These are phyloP conservation scores for Zygosaccharomyces sapae DNA, from an alignment of 1,139 yeast species.

Conservation along the genomic window DNA sequence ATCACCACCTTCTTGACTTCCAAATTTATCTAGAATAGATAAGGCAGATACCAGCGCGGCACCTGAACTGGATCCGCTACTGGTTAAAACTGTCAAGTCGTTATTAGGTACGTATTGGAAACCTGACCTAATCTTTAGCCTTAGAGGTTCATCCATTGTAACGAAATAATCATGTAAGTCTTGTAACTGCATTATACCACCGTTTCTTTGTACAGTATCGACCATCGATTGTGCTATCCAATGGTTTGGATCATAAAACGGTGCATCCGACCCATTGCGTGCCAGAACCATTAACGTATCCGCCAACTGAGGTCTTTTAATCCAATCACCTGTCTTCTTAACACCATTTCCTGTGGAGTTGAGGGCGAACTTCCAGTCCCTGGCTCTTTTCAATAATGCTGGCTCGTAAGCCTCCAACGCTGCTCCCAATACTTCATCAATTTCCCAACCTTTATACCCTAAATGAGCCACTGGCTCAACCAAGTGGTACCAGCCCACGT, in stretches of 20 bases:
- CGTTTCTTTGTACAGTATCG: conserved; percentile 42
- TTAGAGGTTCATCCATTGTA: conserved; percentile 53
- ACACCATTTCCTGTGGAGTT: conserved; percentile 35
- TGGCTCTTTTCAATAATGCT: conserved; percentile 33
- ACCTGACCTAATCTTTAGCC: conserved; percentile 34
- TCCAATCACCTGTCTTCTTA: conserved; percentile 52
- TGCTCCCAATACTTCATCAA: conserved; percentile 49
- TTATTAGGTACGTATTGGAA: conserved; percentile 36
- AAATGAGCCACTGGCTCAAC: conserved; percentile 70
- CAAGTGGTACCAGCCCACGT: conserved; percentile 65
- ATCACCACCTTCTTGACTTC: conserved; percentile 42
- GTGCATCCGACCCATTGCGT: conserved; percentile 63
- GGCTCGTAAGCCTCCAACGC: conserved; percentile 40
- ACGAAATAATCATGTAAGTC: conserved; percentile 67
- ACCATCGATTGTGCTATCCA: conserved; percentile 62
- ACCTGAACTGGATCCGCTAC: conserved; percentile 82
- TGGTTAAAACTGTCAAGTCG: conserved; percentile 55
- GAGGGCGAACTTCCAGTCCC: conserved; percentile 56
- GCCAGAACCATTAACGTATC: conserved; percentile 66
- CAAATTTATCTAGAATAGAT: conserved; percentile 50
- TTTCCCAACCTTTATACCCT: conserved; percentile 64
- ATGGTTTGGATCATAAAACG: conserved; percentile 80
- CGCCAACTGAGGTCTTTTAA: conserved; percentile 60
- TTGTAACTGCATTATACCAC: conserved; percentile 56
- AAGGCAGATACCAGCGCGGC: conserved; percentile 75